Base-by-base conservation (phyloP, 2,329 filamentous ascomycete genomes). In the Graphilbum sp. region DNA sequence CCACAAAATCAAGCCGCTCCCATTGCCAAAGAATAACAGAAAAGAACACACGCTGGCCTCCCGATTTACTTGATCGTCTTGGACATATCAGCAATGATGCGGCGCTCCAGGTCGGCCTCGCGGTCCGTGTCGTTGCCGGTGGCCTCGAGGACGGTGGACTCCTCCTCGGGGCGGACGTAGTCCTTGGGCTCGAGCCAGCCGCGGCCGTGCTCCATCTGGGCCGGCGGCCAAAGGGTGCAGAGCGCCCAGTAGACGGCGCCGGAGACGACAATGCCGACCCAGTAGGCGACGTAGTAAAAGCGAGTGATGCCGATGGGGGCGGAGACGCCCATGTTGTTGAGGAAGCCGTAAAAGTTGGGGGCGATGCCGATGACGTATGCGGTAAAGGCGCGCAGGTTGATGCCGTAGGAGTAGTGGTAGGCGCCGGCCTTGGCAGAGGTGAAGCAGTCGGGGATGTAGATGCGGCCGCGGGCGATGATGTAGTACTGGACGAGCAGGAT, bases 231-330 rank as follows among this genome's bases (percentile, higher is more conserved):
- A 20, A 49, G 27, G 27, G 35, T 41, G 39, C 45, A 46, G 1
- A 40, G 21, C 2, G 32, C 16, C 45, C 41, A 50, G 31, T 36
- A 59, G 0, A 46, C 42, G 1, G 41, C 34, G 17, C 52, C 50
- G 8, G 48, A 49, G 11, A 73, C 53, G 37, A 65, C 61, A 39
- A 75, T 59, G 4, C 65, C 62, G 6, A 72, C 67, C 46, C 64
- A 63, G 39, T 64, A 67, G 1, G 69, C 68, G 19, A 75, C 56
- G 43, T 69, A 70, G 46, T 75, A 75, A 51, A 73, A 72, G 15
- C 52, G 48, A 1, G 50, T 53, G 3, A 58, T 47, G 0, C 52
- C 53, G 0, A 52, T 5, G 1, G 59, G 58, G 0, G 53, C 55
- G 0, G 35, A 4, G 4, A 62, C 55, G 2, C 59, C 60, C 52